Evolutionary conservation across 768 basidiomycete genomes (phyloP), one percentile per base, ranked within the genome.

Genomic region (Serendipita vermifera): DNA sequence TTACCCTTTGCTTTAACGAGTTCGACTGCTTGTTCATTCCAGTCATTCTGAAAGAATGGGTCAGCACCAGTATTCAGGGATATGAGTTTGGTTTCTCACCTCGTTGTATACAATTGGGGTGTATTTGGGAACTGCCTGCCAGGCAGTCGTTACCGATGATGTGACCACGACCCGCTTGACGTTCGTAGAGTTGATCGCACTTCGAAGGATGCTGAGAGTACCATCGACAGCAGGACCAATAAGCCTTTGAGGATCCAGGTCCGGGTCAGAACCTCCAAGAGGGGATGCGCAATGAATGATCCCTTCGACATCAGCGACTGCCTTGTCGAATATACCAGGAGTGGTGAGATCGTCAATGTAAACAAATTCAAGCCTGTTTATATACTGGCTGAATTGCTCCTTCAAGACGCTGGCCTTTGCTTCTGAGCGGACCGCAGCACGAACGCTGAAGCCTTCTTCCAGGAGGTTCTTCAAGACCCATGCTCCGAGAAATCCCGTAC

Each of bases 111-210:
- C n/a, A n/a, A n/a, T n/a, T n/a, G n/a, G n/a, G n/a, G n/a, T n/a
- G n/a, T n/a, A n/a, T n/a, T n/a, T n/a, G n/a, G n/a, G n/a, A n/a
- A n/a, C n/a, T n/a, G n/a, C n/a, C n/a, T n/a, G n/a, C n/a, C n/a
- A n/a, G n/a, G n/a, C n/a, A n/a, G n/a, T n/a, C n/a, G 68, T 69
- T 36, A 67, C 64, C 15, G 67, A 66, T 9, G 62, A 64, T 26
- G 70, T 71, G 57, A 70, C 62, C 17, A 70, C 66, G 5, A 71
- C 61, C 29, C 70, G 62, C 59, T 68, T 62, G 54, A 69, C 61
- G 9, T 59, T 36, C 7, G 55, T 67, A 64, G 64, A 57, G 60
- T 67, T 67, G 58, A 63, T 51, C 20, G 63, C 59, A 41, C 63
- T 65, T 39, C 66, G 60, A 24, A 71, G 60, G 9, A 72, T 57